These are phyloP conservation scores for Solanum pinnatisectum DNA, from an alignment of 257 asterid species.

Conservation along the genomic window DNA sequence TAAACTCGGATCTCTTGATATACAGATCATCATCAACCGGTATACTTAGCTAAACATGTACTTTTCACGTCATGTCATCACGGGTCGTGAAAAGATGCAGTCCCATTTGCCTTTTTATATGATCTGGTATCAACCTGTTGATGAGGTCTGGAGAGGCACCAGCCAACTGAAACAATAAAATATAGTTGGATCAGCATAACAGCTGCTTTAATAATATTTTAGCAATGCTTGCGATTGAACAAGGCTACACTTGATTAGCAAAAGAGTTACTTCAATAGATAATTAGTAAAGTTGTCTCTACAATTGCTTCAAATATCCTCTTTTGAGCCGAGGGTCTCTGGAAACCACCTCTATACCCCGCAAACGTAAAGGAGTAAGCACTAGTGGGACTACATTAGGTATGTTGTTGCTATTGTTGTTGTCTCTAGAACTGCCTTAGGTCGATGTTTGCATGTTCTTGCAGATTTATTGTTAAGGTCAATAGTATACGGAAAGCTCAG, in stretches of 20 bases:
- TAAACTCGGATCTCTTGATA: neutral
- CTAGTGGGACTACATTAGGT: neutral
- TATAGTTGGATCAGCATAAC: neutral
- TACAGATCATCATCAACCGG: neutral
- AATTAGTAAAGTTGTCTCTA: neutral
- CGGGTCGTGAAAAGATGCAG: constrained; percentile 50
- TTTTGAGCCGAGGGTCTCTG: neutral
- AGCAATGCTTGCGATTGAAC: neutral
- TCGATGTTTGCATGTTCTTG: neutral
- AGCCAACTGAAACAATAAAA: constrained; percentile 31
- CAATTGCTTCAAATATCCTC: neutral
- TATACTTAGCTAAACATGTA: neutral
- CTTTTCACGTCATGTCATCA: constrained; percentile 36
- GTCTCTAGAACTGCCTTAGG: neutral
- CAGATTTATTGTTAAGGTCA: neutral
- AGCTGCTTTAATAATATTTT: neutral
- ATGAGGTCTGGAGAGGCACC: constrained; percentile 75
- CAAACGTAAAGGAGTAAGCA: neutral
- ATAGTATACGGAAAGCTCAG: neutral
- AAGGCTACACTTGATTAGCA: neutral
- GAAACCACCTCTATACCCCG: neutral
- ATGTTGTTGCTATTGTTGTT: neutral
- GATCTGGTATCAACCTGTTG: constrained; percentile 82
- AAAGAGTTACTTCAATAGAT: neutral
- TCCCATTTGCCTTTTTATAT: constrained; percentile 76